phyloP scores from a whole-genome alignment of 2,329 filamentous ascomycete genomes.

The Fusarium sp. region DNA sequence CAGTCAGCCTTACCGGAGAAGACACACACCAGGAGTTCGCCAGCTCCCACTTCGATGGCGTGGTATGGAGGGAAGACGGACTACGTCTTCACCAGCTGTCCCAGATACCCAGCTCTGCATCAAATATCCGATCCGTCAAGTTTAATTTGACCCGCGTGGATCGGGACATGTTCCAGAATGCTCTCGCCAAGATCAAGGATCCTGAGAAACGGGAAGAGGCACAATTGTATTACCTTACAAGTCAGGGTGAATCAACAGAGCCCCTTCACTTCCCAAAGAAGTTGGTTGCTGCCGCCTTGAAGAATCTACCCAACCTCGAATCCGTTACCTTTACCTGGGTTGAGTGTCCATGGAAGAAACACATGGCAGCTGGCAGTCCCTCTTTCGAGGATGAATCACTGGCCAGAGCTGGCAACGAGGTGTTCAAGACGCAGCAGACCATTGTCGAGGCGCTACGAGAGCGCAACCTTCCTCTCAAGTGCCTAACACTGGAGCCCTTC shows the following conservation, averaged over 20 bases:
- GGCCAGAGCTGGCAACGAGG: slow-evolving; percentile 19
- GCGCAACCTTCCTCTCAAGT: slow-evolving; percentile 26
- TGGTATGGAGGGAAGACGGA: slow-evolving; percentile 57
- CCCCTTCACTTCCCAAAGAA: slow-evolving; percentile 16
- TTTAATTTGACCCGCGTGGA: slow-evolving; percentile 51
- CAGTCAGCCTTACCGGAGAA: neutral
- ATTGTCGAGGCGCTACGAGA: slow-evolving; percentile 30
- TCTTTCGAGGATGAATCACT: slow-evolving; percentile 34
- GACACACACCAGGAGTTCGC: slow-evolving; percentile 13
- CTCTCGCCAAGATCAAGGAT: neutral
- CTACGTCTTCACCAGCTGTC: slow-evolving; percentile 55
- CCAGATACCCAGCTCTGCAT: slow-evolving; percentile 52
- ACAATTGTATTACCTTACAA: slow-evolving; percentile 18
- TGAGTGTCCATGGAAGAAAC: slow-evolving; percentile 33
- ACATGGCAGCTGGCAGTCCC: neutral
- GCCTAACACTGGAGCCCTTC: slow-evolving; percentile 34
- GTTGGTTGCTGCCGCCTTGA: slow-evolving; percentile 26
- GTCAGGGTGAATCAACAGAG: slow-evolving; percentile 7
- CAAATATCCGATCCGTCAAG: slow-evolving; percentile 53
- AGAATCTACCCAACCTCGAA: slow-evolving; percentile 33
- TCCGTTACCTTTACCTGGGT: slow-evolving; percentile 39
- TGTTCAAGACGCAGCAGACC: slow-evolving; percentile 31
- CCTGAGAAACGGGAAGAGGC: neutral
- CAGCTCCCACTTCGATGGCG: slow-evolving; percentile 50
- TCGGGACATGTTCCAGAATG: slow-evolving; percentile 10